Evolutionary conservation across 108 stramenopile genomes (phyloP), one percentile per base, ranked within the genome.

Genomic region (Fistulifera pelliculosa): DNA sequence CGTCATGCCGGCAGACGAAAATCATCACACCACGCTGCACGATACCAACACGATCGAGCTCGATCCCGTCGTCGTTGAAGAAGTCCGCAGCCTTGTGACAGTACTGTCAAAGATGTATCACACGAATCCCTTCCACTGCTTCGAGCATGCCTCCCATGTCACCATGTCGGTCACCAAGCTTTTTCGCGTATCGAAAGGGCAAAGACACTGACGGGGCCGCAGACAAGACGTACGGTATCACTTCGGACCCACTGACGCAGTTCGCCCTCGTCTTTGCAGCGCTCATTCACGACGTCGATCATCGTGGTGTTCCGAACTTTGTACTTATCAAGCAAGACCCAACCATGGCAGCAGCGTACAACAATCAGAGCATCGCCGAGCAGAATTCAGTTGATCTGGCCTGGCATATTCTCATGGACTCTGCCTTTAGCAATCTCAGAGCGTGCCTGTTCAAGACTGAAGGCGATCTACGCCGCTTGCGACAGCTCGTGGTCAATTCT

Each of bases 331-430:
- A 66, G 47, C 71, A 77, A 41, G 8, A 49, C 12, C 24, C 58
- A n/a, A 63, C 56, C 19, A 28, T 77, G 17, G 71, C 71, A 10
- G 49, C 26, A 6, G 41, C 52, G 23, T 73, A 68, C 64, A 60
- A 73, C 45, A 69, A 67, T 60, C 64, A 58, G 38, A 73, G 71
- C 27, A 62, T 77, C 5, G 69, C 72, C 28, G 76, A 77, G 35
- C 68, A 77, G 42, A 45, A 61, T 22, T 63, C 62, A 7, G 54
- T 61, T 10, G 41, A 54, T 35, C 12, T 69, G 14, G 68, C 68
- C 0, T 39, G 28, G 35, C 15, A 38, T 12, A 35, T 54, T 27
- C 31, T 54, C 26, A 54, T 54, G 53, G 16, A 54, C 2, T 27
- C 27, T 2, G 12, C 14, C 28, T 54, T 27, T 31, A 54, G 35